Evolutionary conservation across 75 land plant species (phyloP).

Genomic region (Sequoiadendron giganteum): DNA sequence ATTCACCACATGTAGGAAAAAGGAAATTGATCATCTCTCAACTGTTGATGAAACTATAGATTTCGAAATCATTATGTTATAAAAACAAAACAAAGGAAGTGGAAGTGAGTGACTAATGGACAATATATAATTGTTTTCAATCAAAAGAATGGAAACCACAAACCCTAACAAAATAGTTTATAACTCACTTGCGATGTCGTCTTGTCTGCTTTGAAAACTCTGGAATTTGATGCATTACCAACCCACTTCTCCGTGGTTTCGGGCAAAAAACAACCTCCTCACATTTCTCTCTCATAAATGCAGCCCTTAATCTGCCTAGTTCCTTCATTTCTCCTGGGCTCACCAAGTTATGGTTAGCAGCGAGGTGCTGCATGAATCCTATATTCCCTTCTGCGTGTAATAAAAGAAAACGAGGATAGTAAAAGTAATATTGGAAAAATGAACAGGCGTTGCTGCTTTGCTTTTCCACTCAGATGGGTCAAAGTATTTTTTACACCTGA

Average conservation of each 20-base stretch:
- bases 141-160: neutral
- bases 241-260: slow-evolving; percentile 12
- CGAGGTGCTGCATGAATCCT: slow-evolving; percentile 14
- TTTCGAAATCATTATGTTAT: neutral
- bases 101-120: neutral
- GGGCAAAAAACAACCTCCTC: slow-evolving; percentile 12
- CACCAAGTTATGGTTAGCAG: slow-evolving; percentile 8
- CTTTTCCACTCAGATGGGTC: neutral
- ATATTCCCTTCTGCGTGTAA: neutral
- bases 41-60: neutral
- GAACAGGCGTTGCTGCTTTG: neutral
- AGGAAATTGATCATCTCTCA: neutral
- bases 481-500: neutral
- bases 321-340: slow-evolving; percentile 13
- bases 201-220: slow-evolving; percentile 1
- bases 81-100: neutral
- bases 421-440: neutral
- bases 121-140: neutral
- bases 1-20: neutral
- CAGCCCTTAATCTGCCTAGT: slow-evolving; percentile 5
- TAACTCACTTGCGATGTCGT: slow-evolving; percentile 7
- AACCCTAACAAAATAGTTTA: neutral
- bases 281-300: slow-evolving; percentile 10
- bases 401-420: neutral
- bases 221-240: slow-evolving; percentile 6